Base-by-base conservation (phyloP, 1,139 yeast genomes). In the Groenewaldozyma sp. region DNA sequence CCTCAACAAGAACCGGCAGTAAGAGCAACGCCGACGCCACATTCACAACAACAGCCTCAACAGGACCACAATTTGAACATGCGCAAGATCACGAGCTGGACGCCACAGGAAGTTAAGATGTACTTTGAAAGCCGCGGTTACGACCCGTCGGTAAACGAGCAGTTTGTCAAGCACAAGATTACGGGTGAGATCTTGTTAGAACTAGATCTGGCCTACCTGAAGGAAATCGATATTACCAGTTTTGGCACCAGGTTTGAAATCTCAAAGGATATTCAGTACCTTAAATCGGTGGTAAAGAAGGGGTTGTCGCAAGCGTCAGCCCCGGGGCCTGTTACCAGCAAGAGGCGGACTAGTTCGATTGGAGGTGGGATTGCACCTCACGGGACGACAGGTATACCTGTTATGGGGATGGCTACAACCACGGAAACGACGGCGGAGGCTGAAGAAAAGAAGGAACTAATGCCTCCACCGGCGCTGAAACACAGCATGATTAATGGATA, bases 221-320 rank as follows among this genome's bases (percentile, higher is more conserved):
- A 91, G 58, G 98, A 91, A 60, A 68, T 91, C 44, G 98, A 88
- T 47, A 91, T 91, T 39, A 73, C 78, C 41, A 83, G 95, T 3
- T 91, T 91, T 65, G 99, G 99, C 18, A 88, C 96, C 1, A 70
- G 99, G 45, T 91, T 87, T 62, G 95, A 88, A 60, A 75, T 93
- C 33, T 79, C 78, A 59, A 86, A 86, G 57, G 95, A 84, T 58
- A 88, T 91, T 53, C 94, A 84, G 58, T 73, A 76, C 34, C 70
- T 88, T 9, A 52, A 47, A 37, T 46, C 52, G 24, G 38, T 49
- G 22, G 48, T 47, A 6, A 26, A 29, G 17, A 29, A 29, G 10
- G 33, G 33, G 22, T 4, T 29, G 5, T 14, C 33, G 4, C 20
- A 29, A 6, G 10, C 20, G 13, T 16, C 33, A 17, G 33, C 33